These are phyloP conservation scores for Sarocladiaceae sp. DNA, from an alignment of 2,329 filamentous ascomycete species.

Conservation along the genomic window DNA sequence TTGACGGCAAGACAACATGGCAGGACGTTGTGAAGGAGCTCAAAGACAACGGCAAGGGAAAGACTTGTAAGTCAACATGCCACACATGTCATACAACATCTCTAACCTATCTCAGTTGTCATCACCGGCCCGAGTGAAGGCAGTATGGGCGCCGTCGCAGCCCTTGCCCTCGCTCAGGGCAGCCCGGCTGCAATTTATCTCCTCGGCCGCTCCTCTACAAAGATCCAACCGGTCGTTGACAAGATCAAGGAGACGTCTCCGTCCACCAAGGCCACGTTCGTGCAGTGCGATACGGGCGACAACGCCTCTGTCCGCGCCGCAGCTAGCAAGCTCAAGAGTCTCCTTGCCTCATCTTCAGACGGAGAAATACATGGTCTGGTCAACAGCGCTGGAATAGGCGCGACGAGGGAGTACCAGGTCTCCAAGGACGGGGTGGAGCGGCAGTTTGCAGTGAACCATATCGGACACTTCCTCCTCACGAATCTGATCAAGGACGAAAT, in stretches of 20 bases:
- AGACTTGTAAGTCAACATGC: not conserved
- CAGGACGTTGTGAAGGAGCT: not conserved
- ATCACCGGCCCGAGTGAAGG: not conserved
- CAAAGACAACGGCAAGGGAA: not conserved
- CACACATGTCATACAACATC: not conserved
- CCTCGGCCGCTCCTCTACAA: not conserved
- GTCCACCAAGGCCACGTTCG: not conserved
- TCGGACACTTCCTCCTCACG: constrained; percentile 28
- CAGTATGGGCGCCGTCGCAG: not conserved
- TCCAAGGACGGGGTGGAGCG: constrained; percentile 27
- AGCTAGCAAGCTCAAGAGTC: not conserved
- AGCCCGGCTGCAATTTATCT: not conserved
- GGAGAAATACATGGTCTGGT: constrained; percentile 22
- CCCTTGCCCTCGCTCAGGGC: not conserved
- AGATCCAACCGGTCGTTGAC: not conserved
- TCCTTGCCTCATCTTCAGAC: not conserved
- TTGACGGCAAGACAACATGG: not conserved
- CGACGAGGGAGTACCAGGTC: constrained; percentile 17
- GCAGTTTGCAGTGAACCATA: constrained; percentile 25
- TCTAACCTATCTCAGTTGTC: not conserved
- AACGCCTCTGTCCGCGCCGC: not conserved
- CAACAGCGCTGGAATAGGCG: constrained; percentile 36
- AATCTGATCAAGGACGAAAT: constrained; percentile 26
- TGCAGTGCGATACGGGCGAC: not conserved
- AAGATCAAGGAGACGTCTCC: not conserved